Evolutionary conservation across 192 early-diverging fungal species (phyloP), one percentile per base, ranked within the genome.

Genomic region (Phlyctochytrium arcticum): DNA sequence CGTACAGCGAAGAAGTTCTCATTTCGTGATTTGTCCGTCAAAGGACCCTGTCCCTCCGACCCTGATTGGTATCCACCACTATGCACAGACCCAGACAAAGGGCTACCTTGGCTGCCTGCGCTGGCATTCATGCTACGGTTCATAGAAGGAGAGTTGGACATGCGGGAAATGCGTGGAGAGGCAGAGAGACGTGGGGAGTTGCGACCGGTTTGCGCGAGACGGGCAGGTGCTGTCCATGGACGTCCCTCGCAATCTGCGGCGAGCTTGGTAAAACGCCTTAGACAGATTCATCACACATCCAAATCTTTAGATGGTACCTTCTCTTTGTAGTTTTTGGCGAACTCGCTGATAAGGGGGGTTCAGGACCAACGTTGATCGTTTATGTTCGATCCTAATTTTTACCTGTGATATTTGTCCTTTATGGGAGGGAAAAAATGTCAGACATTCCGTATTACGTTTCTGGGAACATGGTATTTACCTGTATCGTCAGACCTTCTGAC

Each of bases 301-400:
- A n/a, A n/a, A n/a, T n/a, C n/a, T n/a, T n/a, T 73, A 6, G 79
- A 75, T 24, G 68, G 72, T 73, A 95, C 87, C 64, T 94, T 94
- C 62, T 94, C 88, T 57, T 90, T 86, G 78, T 94, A 94, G n/a
- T 86, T 75, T 26, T 85, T 75, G 31, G 93, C 92, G 77, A 91
- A 92, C 39, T 84, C 77, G 65, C 88, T 89, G 75, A 78, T 84
- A n/a, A n/a, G n/a, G n/a, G 57, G 9, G 6, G 54, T 6, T 12
- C 6, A 46, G n/a, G n/a, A n/a, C n/a, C n/a, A n/a, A n/a, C n/a
- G n/a, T n/a, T n/a, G n/a, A n/a, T n/a, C n/a, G n/a, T n/a, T n/a
- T n/a, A n/a, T n/a, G n/a, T n/a, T n/a, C n/a, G n/a, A n/a, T n/a
- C n/a, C n/a, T n/a, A n/a, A n/a, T 8, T 24, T 33, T 9, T 34